Evolutionary conservation across 2,329 filamentous ascomycete genomes (phyloP).

Genomic region (Cadophora sp.): DNA sequence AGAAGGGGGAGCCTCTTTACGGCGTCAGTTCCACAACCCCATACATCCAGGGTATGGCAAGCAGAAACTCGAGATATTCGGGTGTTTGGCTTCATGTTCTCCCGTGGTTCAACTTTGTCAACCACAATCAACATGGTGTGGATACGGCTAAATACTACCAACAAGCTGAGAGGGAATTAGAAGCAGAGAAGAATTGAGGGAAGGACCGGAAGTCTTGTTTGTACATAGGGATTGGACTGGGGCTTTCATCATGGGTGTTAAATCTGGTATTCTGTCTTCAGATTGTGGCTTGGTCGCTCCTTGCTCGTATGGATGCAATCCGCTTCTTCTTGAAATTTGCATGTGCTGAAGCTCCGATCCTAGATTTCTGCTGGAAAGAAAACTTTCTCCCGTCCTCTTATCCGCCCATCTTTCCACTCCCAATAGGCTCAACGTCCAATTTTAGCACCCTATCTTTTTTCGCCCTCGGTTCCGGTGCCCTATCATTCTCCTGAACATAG

Average conservation of each 20-base stretch:
- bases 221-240: slow-evolving; percentile 26
- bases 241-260: slow-evolving; percentile 20
- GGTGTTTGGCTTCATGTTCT: slow-evolving; percentile 83
- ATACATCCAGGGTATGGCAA: slow-evolving; percentile 92
- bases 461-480: slow-evolving; percentile 52
- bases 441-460: slow-evolving; percentile 45
- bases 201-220: slow-evolving; percentile 14
- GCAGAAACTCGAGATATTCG: slow-evolving; percentile 90
- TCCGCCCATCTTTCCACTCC: slow-evolving; percentile 22
- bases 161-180: slow-evolving; percentile 92
- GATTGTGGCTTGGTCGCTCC: neutral
- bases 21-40: slow-evolving; percentile 79
- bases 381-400: neutral
- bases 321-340: neutral
- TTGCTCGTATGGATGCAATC: neutral
- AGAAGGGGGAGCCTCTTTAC: slow-evolving; percentile 88
- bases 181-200: slow-evolving; percentile 66
- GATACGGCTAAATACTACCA: slow-evolving; percentile 99
- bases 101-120: slow-evolving; percentile 98
- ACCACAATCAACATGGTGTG: slow-evolving; percentile 91
- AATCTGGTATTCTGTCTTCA: slow-evolving; percentile 17
- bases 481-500: slow-evolving; percentile 97
- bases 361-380: neutral
- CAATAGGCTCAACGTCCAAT: slow-evolving; percentile 42
- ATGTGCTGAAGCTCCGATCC: neutral